Evolutionary conservation across 345 rosid species (phyloP).

Genomic region (Pseudoturritis turrita): DNA sequence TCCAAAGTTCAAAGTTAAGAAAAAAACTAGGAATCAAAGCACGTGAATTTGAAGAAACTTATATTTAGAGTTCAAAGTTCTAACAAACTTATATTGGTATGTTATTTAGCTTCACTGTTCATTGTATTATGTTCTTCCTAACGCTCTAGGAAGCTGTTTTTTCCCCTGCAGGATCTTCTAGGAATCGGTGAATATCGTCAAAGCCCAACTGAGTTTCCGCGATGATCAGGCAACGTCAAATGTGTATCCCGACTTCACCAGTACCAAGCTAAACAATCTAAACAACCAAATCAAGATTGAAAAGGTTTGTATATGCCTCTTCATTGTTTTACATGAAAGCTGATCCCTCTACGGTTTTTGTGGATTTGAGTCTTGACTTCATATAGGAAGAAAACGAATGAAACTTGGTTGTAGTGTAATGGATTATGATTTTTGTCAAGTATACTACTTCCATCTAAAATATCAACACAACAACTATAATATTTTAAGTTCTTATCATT

Average conservation of each 20-base stretch:
- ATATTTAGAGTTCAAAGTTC: not conserved
- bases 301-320: not conserved
- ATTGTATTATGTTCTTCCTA: not conserved
- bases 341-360: not conserved
- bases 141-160: not conserved
- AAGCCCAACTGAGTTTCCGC: slow-evolving; percentile 41
- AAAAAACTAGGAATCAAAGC: not conserved
- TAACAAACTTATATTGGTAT: not conserved
- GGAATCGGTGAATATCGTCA: slow-evolving; percentile 78
- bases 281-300: slow-evolving; percentile 4
- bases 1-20: too few species aligned
- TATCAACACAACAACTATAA: not conserved
- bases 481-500: not conserved
- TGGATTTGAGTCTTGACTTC: not conserved
- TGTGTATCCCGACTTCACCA: slow-evolving; percentile 14
- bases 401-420: not conserved
- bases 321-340: not conserved
- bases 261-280: slow-evolving; percentile 16
- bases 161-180: slow-evolving; percentile 55
- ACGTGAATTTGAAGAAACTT: not conserved
- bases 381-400: not conserved
- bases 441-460: not conserved
- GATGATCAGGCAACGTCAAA: slow-evolving; percentile 22
- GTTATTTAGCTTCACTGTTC: not conserved
- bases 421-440: not conserved